These are phyloP conservation scores for Ceratocystis ficicola DNA, from an alignment of 2,329 filamentous ascomycete species.

Conservation along the genomic window DNA sequence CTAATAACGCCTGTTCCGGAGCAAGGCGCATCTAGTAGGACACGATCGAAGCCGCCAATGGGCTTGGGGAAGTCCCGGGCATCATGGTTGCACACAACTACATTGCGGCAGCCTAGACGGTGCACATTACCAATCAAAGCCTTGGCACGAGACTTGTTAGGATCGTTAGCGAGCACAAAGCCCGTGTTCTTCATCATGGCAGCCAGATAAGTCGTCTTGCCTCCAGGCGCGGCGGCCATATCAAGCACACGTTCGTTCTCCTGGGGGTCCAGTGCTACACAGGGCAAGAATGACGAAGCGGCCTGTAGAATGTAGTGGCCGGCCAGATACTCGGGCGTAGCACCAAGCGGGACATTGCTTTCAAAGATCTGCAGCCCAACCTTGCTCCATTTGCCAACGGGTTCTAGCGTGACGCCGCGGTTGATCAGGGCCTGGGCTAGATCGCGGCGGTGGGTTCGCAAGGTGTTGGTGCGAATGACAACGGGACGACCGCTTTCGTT, in stretches of 20 bases:
- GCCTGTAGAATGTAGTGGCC: constrained; percentile 98
- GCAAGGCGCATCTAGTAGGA: constrained; percentile 88
- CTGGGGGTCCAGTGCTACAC: constrained; percentile 93
- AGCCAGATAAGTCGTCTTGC: constrained; percentile 93
- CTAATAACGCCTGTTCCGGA: constrained; percentile 95
- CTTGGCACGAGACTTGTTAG: constrained; percentile 84
- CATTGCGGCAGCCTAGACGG: constrained; percentile 84
- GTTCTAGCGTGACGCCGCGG: constrained; percentile 88
- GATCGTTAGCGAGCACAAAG: constrained; percentile 90
- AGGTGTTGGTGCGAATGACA: constrained; percentile 92
- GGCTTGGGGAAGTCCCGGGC: constrained; percentile 87
- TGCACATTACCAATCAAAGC: constrained; percentile 97
- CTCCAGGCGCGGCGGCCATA: constrained; percentile 88
- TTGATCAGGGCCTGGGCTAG: constrained; percentile 91
- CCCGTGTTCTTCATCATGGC: constrained; percentile 95
- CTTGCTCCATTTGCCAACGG: constrained; percentile 97
- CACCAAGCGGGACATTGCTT: constrained; percentile 70
- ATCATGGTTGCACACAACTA: constrained; percentile 90
- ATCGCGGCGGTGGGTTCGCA: constrained; percentile 63
- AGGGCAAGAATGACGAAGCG: constrained; percentile 88
- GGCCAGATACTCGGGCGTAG: constrained; percentile 91
- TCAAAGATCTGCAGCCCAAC: constrained; percentile 96
- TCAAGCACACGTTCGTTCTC: constrained; percentile 85
- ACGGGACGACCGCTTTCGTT: constrained; percentile 91
- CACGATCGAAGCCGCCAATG: constrained; percentile 90